Evolutionary conservation across 225 moss, liverwort and hornwort species (phyloP), one percentile per base, ranked within the genome.

Genomic region (Ulota crispa): DNA sequence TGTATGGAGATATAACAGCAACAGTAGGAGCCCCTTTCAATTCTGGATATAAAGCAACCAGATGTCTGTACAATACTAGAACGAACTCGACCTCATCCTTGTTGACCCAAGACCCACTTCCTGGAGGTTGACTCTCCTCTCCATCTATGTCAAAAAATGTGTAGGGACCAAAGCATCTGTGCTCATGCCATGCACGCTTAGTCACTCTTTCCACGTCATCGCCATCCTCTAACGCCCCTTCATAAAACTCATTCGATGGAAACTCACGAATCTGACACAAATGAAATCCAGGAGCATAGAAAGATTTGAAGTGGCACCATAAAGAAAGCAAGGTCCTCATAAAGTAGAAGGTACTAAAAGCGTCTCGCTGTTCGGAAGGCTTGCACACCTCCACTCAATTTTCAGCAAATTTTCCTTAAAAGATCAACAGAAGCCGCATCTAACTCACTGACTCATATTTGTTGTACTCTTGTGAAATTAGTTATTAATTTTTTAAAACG

Each of bases 101-200:
- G 85, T 99, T 99, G 66, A 96, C 88, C 96, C 96, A 99, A 77
- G 99, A 99, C 64, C 96, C 99, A 88, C 92, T 99, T 78, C 92
- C 99, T 75, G 89, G 78, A 84, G 96, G 94, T 82, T 99, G 96
- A 83, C 82, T 96, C 81, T 99, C 99, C 79, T 90, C 87, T 50
- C 99, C 96, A 78, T 91, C 81, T 57, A 96, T 86, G 72, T 96
- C 93, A 70, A 92, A 92, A 87, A 99, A 99, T 71, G 91, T 81
- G 64, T 94, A 96, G 24, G 96, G 96, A 42, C 99, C 99, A 86
- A 99, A 99, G 83, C 94, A 99, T 74, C 90, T 88, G 86, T 99
- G 92, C 77, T 99, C 99, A 86, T 96, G 96, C 96, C 99, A 99
- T 76, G 93, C 91, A 64, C 99, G 94, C 73, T 87, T 84, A 21